Percentiles rank a stretch among this genome's conserved stretches.
phyloP scores from a whole-genome alignment of 768 basidiomycete genomes.

The Agrocybe praecox region DNA sequence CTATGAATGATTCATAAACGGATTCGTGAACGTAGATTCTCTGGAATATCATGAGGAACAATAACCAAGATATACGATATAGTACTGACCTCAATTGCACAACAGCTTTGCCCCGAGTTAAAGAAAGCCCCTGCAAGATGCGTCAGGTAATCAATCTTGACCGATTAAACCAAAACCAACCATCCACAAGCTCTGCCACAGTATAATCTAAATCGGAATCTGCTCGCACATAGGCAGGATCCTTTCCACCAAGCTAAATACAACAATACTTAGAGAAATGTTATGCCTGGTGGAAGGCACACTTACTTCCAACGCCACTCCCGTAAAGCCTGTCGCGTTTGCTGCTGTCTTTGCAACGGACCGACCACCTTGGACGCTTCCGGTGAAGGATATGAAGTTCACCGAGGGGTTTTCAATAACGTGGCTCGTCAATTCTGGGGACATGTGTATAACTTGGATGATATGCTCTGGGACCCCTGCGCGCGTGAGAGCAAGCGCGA shows the following conservation, averaged over 20 bases:
- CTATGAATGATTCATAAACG: slow-evolving; percentile 79
- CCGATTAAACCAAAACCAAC: slow-evolving; percentile 37
- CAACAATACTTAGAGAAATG: slow-evolving; percentile 2
- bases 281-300: not conserved
- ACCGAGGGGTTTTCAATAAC: slow-evolving; percentile 68
- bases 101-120: slow-evolving; percentile 98
- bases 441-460: slow-evolving; percentile 77
- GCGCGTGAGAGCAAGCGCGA: slow-evolving; percentile 63
- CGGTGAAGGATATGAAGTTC: slow-evolving; percentile 90
- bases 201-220: slow-evolving; percentile 89
- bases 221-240: slow-evolving; percentile 91
- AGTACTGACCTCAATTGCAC: slow-evolving; percentile 76
- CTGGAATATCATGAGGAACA: slow-evolving; percentile 35
- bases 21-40: slow-evolving; percentile 93
- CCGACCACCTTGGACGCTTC: slow-evolving; percentile 75
- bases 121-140: slow-evolving; percentile 75
- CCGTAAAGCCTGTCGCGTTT: slow-evolving; percentile 73
- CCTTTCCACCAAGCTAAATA: slow-evolving; percentile 97
- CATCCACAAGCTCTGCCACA: slow-evolving; percentile 87
- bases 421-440: slow-evolving; percentile 58
- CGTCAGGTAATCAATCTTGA: not conserved
- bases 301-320: slow-evolving; percentile 80
- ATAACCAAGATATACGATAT: not conserved
- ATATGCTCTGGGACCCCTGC: slow-evolving; percentile 82
- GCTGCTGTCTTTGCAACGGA: slow-evolving; percentile 74